A percentile compares a stretch with the other conserved stretches of the same genome.
Evolutionary conservation across 306 rosid species (phyloP).

Genomic region (Inga leiocalycina): DNA sequence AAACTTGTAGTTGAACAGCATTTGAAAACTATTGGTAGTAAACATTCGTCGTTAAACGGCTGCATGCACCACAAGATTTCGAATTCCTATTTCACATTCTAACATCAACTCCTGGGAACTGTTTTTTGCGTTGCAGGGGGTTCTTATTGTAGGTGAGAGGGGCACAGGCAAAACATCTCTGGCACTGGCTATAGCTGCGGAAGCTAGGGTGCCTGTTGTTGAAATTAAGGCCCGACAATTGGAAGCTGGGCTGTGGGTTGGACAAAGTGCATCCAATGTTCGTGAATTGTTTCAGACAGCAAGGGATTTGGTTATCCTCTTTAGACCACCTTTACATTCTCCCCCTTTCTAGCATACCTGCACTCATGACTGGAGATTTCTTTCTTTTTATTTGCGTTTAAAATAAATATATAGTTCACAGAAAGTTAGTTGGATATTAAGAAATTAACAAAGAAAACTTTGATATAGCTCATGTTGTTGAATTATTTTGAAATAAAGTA

Average conservation of each 20-base stretch:
- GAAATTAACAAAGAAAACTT: constrained; percentile 14
- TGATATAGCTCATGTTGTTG: constrained; percentile 26
- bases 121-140: constrained; percentile 70
- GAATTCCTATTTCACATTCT: constrained; percentile 23
- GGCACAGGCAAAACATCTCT: constrained; percentile 99
- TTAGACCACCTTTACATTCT: constrained; percentile 36
- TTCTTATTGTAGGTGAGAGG: constrained; percentile 95
- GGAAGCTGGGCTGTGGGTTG: constrained; percentile 99
- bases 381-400: neutral
- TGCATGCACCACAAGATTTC: constrained; percentile 25
- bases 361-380: constrained; percentile 16
- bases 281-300: constrained; percentile 98
- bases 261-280: constrained; percentile 97
- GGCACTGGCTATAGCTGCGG: constrained; percentile 96
- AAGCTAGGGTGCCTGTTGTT: constrained; percentile 96
- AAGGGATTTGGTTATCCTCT: constrained; percentile 84
- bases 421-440: constrained; percentile 22
- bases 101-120: constrained; percentile 31
- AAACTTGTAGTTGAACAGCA: constrained; percentile 28
- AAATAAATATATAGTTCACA: constrained; percentile 19
- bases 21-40: constrained; percentile 13
- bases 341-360: constrained; percentile 1
- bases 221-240: constrained; percentile 83
- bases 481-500: constrained; percentile 4
- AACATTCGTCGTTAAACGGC: constrained; percentile 19